These are phyloP conservation scores for Ensete glaucum DNA, from an alignment of 176 grass and related monocot genomes.

Conservation along the genomic window DNA sequence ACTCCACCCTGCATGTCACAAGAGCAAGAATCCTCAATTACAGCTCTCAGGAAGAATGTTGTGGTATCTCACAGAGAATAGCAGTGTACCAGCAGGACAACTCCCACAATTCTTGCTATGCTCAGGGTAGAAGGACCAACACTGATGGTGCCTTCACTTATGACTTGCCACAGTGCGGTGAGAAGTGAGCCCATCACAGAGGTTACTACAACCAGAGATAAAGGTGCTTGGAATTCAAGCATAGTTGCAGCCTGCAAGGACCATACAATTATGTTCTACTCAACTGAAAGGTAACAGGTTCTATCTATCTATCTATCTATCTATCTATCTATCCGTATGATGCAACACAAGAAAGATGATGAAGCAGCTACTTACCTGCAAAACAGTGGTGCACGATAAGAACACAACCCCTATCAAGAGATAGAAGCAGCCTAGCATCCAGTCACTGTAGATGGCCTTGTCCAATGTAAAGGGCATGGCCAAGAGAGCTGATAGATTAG, in stretches of 20 bases:
- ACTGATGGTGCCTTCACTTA: conserved; percentile 33
- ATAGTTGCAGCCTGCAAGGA: conserved; percentile 31
- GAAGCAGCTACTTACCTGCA: conserved; percentile 30
- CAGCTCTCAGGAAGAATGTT: no score
- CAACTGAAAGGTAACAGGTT: not conserved
- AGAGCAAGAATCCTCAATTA: no score
- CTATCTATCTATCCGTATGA: no score
- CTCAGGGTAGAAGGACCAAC: conserved; percentile 21
- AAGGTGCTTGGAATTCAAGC: conserved; percentile 30
- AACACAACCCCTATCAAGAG: conserved; percentile 28
- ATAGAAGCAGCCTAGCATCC: conserved; percentile 51
- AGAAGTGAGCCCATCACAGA: conserved; percentile 32
- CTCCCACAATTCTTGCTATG: conserved; percentile 6
- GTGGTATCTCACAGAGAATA: not conserved
- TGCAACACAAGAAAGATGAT: no score
- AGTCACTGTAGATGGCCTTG: conserved; percentile 17
- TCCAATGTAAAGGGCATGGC: not conserved
- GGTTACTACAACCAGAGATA: conserved; percentile 30
- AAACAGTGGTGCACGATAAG: conserved; percentile 33
- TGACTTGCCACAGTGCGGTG: conserved; percentile 26
- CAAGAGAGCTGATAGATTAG: not conserved
- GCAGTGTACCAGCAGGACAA: conserved; percentile 32
- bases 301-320: no score
- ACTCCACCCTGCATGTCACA: conserved; percentile 30
- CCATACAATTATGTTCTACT: conserved; percentile 3